These are phyloP conservation scores for Ogataea pilisensis DNA, from an alignment of 805 yeast genomes.

Conservation along the genomic window DNA sequence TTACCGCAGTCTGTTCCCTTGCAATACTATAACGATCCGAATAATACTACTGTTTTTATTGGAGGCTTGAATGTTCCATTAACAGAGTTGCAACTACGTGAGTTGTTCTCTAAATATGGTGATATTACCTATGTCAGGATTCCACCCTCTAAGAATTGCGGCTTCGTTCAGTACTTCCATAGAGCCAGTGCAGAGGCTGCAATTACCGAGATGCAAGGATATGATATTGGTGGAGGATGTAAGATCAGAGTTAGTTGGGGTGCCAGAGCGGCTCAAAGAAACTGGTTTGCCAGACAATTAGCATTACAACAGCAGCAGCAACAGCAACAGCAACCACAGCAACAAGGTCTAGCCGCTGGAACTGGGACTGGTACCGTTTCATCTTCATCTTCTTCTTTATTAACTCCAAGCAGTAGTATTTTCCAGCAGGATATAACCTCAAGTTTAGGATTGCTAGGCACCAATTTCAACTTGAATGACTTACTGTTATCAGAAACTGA, in stretches of 20 bases:
- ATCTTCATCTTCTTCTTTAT: conserved; percentile 5
- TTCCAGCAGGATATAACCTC: conserved; percentile 18
- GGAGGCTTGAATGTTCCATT: conserved; percentile 64
- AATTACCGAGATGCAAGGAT: conserved; percentile 84
- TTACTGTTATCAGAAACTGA: conserved; percentile 9
- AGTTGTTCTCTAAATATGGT: conserved; percentile 65
- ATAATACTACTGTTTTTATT: conserved; percentile 72
- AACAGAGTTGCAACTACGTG: conserved; percentile 57
- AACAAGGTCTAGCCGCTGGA: conserved; percentile 1
- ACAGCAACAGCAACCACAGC: conserved; percentile 28
- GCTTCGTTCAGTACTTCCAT: conserved; percentile 78
- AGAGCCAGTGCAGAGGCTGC: conserved; percentile 84
- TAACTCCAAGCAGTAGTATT: not conserved
- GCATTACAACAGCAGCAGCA: conserved; percentile 26
- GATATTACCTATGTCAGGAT: conserved; percentile 72
- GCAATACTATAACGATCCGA: conserved; percentile 69
- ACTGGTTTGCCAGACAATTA: conserved; percentile 33
- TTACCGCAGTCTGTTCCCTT: conserved; percentile 41
- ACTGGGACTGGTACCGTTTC: conserved; percentile 2
- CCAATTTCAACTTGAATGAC: conserved; percentile 21
- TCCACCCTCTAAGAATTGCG: conserved; percentile 75
- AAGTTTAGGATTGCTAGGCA: conserved; percentile 23
- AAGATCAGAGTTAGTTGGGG: conserved; percentile 90
- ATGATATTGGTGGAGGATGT: conserved; percentile 72
- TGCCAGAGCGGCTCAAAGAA: conserved; percentile 45